Evolutionary conservation across 2,329 filamentous ascomycete species (phyloP), one percentile per base, ranked within the genome.

Genomic region (Aspergillus uvarum): DNA sequence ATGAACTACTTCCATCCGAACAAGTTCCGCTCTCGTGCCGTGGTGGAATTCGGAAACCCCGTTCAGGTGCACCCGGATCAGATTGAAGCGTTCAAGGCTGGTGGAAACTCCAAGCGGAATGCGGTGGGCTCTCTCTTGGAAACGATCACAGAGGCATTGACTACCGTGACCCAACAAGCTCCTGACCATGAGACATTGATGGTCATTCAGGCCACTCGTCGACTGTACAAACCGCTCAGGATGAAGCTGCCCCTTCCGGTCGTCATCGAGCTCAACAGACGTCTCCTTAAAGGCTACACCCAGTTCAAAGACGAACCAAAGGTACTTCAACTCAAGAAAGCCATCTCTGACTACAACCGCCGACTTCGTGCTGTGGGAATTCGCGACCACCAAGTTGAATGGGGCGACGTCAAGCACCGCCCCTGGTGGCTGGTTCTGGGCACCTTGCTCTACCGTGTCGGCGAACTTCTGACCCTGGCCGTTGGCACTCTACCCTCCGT

Each of bases 1-100:
- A 97, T 99, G 94, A 99, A 99, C 77, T 99, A 99, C 78, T 99
- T 99, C 79, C 94, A 98, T 77, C 91, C 94, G 0, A 94, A 99
- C 83, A 99, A 98, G 76, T 99, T 99, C 78, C 89, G 94, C 50
- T 98, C 94, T 64, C 87, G 95, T 73, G 95, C 94, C 38, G 94
- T 99, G 4, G 88, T 98, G 61, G 95, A 99, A 73, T 99, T 98
- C 69, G 95, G 95, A 8, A 88, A 87, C 26, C 92, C 95, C 0
- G 88, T 98, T 63, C 90, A 96, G 66, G 87, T 98, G 10, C 89
- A 92, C 0, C 81, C 82, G 21, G 90, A 96, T 70, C 80, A 97
- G 35, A 91, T 97, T 5, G 85, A 93, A 63, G 87, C 92, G 76
- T 98, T 96, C 79, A 89, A 88, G 75, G 86, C 84, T 64, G 92